Evolutionary conservation across 176 grass and related monocot genomes (phyloP).

Genomic region (Thalia dealbata): DNA sequence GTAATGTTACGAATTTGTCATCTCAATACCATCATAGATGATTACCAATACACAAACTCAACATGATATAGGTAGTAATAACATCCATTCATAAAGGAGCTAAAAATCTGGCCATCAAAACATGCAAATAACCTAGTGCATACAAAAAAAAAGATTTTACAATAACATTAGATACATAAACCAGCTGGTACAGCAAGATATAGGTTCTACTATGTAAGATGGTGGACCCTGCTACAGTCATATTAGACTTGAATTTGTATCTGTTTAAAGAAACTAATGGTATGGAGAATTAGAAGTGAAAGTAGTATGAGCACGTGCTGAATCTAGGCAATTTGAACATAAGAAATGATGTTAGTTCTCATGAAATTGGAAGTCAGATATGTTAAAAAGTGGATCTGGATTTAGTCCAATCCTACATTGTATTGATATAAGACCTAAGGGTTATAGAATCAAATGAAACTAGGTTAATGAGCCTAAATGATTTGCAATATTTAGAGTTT

Average conservation of each 20-base stretch:
- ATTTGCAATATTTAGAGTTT: no score
- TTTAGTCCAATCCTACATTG: neutral
- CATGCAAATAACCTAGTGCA: neutral
- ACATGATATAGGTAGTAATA: neutral
- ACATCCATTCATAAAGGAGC: neutral
- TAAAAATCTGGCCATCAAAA: neutral
- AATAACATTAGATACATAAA: neutral
- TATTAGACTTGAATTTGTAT: no score
- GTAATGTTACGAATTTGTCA: neutral
- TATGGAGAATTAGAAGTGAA: no score
- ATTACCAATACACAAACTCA: neutral
- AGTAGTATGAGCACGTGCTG: no score
- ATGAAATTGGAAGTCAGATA: neutral
- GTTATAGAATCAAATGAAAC: no score
- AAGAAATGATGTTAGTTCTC: neutral
- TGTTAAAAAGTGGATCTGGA: neutral
- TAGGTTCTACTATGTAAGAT: neutral
- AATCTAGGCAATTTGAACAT: no score
- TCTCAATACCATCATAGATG: neutral
- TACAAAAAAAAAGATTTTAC: neutral
- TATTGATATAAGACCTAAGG: no score
- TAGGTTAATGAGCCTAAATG: no score
- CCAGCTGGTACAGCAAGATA: neutral
- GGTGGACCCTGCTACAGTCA: neutral
- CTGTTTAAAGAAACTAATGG: no score